Base-by-base conservation (phyloP, 805 yeast species). In the Ogataea naganishii region DNA sequence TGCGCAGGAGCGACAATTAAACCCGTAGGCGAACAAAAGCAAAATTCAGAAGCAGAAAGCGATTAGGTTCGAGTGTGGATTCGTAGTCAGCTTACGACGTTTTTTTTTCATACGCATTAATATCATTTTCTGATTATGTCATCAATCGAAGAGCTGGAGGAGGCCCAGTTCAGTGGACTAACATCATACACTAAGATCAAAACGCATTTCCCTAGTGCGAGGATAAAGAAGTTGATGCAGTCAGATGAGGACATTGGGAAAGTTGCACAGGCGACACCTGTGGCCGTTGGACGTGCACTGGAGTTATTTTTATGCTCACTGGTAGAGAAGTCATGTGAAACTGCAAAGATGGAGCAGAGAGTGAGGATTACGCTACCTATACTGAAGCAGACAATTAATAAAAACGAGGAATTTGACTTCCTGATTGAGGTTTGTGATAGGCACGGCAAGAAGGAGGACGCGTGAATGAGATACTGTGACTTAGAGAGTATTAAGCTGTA, bases 241-340 rank as follows among this genome's bases (percentile, higher is more conserved):
- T 78, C 94, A 18, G 99, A 92, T 56, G 98, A 92, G 40, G 99
- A 92, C 40, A 88, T 92, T 26, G 99, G 99, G 3, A 92, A 92
- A 51, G 97, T 92, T 5, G 96, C 98, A 4, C 96, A 88, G 50
- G 96, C 96, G 2, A 94, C 99, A 3, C 99, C 99, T 0, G 81
- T 89, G n/a, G 89, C 89, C 12, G 95, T 92, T 7, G 96, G 97
- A 6, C 72, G 96, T 38, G 95, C 98, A 0, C 64, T 92, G 30
- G 97, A 92, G 58, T 70, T 85, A 37, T 92, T 92, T 52, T 74
- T 92, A 69, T 84, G 94, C 29, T 75, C 92, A 32, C 65, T 92
- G 33, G 94, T 92, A 29, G 88, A 83, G 44, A 85, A 82, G 27
- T 70, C 94, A 14, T 77, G 84, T 30, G 67, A 71, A 23, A 84